Percentiles rank a stretch among this genome's conserved stretches.
These are phyloP conservation scores for Orbilia javanica DNA, from an alignment of 2,329 filamentous ascomycete genomes.

Conservation along the genomic window DNA sequence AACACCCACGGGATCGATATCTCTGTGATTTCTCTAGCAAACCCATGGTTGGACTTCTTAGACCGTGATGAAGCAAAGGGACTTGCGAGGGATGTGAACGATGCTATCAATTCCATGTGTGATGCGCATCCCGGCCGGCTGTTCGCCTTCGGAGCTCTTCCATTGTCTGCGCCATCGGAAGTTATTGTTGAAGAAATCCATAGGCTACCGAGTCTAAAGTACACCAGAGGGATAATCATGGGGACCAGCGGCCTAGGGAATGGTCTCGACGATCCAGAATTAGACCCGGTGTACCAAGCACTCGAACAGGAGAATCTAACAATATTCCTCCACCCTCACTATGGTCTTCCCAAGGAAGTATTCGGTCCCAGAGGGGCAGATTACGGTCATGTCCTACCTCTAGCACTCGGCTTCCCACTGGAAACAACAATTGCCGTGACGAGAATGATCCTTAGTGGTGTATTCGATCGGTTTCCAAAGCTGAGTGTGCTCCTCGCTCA, in stretches of 20 bases:
- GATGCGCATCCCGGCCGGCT: constrained; percentile 74
- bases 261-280: constrained; percentile 80
- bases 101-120: constrained; percentile 82
- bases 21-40: constrained; percentile 88
- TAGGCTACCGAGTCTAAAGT: constrained; percentile 73
- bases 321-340: constrained; percentile 91
- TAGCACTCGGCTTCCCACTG: constrained; percentile 82
- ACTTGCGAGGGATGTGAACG: constrained; percentile 78
- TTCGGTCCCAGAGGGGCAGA: constrained; percentile 79
- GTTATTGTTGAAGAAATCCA: constrained; percentile 76
- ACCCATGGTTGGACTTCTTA: constrained; percentile 94
- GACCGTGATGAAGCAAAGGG: constrained; percentile 72
- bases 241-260: constrained; percentile 84
- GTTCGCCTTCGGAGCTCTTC: constrained; percentile 86
- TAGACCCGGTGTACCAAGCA: constrained; percentile 79
- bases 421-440: constrained; percentile 93
- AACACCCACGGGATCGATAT: constrained; percentile 82
- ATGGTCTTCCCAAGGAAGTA: constrained; percentile 83
- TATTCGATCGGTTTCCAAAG: constrained; percentile 80
- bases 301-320: constrained; percentile 75
- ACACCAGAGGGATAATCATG: constrained; percentile 87
- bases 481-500: constrained; percentile 85
- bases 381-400: constrained; percentile 87
- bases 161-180: constrained; percentile 76
- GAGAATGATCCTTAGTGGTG: constrained; percentile 86